Base-by-base conservation (phyloP, 257 asterid species). In the Przewalskia tangutica region DNA sequence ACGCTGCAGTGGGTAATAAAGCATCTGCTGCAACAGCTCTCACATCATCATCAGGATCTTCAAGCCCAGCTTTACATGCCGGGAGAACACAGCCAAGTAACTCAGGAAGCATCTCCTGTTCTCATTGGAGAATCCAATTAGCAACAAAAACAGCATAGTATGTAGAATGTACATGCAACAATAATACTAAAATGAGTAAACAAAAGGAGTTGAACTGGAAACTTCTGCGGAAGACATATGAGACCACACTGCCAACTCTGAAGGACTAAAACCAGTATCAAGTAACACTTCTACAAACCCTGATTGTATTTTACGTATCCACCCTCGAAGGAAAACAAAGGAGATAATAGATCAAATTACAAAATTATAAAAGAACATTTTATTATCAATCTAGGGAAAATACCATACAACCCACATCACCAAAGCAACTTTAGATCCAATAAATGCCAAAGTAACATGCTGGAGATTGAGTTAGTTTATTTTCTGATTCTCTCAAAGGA, bases 11-110 rank as follows among this genome's bases (percentile, higher is more conserved):
- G 80, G 99, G 99, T 83, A 96, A 86, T 77, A 96, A 84, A 81
- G 98, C 95, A 87, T 96, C 99, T 16, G 99, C 99, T 79, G 99
- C 98, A 84, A 96, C 99, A 64, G 99, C 99, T 88, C 99, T 93
- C 55, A 96, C 99, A 84, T 96, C 99, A 89, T 96, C 99, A 86
- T 96, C 99, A 64, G 99, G 98, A 88, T 96, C 99, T 87, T 96
- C 99, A 81, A 96, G 98, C 79, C 99, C 99, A 87, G 90, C 87
- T 89, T 90, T 94, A 88, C 99, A 96, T 55, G 98, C 97, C 77
- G 99, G 98, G 63, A 96, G 93, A 76, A 96, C 93, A 87, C 81
- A 81, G 56, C 87, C 92, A 85, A 96, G 95, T 88, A 96, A 90
- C 79, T 90, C 93, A 81, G 84, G 88, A 78, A 94, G 95, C 97